Percentiles rank a stretch among this genome's conserved stretches.
Conservation (phyloP, 768 basidiomycete species). For the Galerina marginata region DNA sequence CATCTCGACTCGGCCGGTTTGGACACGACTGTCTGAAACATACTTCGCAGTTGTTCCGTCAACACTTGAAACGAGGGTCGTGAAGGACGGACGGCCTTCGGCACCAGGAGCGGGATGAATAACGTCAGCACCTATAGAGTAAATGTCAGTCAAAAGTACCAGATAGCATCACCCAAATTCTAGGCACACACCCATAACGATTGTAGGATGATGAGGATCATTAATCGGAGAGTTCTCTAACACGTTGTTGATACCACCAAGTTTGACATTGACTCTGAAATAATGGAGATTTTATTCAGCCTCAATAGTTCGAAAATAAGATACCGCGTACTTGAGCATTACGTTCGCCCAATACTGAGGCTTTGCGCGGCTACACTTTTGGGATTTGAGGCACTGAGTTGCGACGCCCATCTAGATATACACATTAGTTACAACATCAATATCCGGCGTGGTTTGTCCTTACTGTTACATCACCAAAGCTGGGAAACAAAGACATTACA, state of each 20-base stretch:
- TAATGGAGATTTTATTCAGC: not conserved
- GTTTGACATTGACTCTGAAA: slow-evolving; percentile 77
- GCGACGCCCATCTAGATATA: slow-evolving; percentile 69
- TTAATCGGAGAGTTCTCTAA: slow-evolving; percentile 59
- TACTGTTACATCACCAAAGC: slow-evolving; percentile 64
- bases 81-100: slow-evolving; percentile 78
- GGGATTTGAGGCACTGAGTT: slow-evolving; percentile 77
- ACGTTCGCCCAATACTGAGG: slow-evolving; percentile 85
- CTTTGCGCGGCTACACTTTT: slow-evolving; percentile 68
- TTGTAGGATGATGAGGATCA: slow-evolving; percentile 72
- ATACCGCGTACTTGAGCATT: slow-evolving; percentile 66
- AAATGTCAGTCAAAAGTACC: slow-evolving; percentile 30
- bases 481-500: slow-evolving; percentile 27
- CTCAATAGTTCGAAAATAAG: not conserved
- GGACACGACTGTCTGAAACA: slow-evolving; percentile 59
- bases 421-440: not conserved
- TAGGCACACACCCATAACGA: slow-evolving; percentile 67
- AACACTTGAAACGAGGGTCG: slow-evolving; percentile 78
- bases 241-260: slow-evolving; percentile 81
- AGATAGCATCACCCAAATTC: not conserved
- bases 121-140: slow-evolving; percentile 69
- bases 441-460: slow-evolving; percentile 12
- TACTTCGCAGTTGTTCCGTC: slow-evolving; percentile 78
- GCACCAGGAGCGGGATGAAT: slow-evolving; percentile 85
- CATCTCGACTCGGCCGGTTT: slow-evolving; percentile 72